phyloP scores from a whole-genome alignment of 176 grass and related monocot genomes.

The Ampelocalamus luodianensis region DNA sequence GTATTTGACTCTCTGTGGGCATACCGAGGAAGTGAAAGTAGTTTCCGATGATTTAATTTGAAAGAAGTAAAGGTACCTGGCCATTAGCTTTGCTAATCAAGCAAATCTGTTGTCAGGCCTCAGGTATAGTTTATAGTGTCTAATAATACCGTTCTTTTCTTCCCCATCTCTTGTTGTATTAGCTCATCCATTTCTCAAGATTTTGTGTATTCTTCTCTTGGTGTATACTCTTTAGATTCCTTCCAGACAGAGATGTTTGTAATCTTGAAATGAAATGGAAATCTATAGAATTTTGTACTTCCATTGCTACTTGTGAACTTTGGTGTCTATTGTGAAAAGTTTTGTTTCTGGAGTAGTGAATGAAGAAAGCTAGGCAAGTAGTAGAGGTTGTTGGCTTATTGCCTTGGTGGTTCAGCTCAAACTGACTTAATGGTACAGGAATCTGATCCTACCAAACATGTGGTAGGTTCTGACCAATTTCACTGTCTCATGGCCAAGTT shows the following conservation, averaged over 20 bases:
- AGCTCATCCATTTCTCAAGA: not conserved
- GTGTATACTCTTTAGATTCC: not conserved
- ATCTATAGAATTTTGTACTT: not conserved
- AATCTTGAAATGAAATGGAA: not conserved
- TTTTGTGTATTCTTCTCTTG: not conserved
- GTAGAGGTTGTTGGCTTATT: not conserved
- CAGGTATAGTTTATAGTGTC: not conserved
- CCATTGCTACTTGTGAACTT: not conserved
- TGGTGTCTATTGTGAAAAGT: not conserved
- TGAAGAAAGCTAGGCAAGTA: not conserved
- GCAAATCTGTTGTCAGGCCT: not conserved
- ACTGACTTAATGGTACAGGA: not conserved
- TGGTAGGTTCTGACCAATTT: not conserved
- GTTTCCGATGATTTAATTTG: not conserved
- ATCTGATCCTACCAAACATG: not conserved
- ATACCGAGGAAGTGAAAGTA: not conserved
- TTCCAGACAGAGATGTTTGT: conserved; percentile 1
- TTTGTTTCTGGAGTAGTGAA: not conserved
- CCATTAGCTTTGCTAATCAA: conserved; percentile 8
- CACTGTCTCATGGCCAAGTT: not conserved
- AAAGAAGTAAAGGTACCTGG: not conserved
- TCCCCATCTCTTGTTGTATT: not conserved
- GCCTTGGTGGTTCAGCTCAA: conserved; percentile 1
- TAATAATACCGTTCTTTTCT: not conserved
- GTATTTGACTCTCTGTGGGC: not conserved